Evolutionary conservation across 2,329 filamentous ascomycete genomes (phyloP).

Genomic region (Didymosphaeria variabile): DNA sequence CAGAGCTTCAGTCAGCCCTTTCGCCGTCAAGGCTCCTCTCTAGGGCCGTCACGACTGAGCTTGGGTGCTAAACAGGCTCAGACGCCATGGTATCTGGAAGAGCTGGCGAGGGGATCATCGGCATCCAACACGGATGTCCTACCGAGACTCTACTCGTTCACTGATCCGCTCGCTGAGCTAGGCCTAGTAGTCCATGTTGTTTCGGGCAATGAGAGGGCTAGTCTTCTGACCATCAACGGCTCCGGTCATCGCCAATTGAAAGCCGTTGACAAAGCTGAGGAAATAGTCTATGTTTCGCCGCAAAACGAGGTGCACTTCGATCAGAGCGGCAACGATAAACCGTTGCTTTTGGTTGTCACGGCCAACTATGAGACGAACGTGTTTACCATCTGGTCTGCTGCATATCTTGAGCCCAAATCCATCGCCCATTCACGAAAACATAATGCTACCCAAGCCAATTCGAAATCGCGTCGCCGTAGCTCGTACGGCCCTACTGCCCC

Average conservation of each 20-base stretch:
- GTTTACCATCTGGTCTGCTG: conserved; percentile 86
- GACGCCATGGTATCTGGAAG: conserved; percentile 40
- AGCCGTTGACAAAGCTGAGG: conserved; percentile 78
- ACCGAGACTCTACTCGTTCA: conserved; percentile 82
- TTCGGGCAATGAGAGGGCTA: conserved; percentile 37
- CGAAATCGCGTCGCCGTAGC: conserved; percentile 68
- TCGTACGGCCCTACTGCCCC: conserved; percentile 66
- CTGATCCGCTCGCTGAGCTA: conserved; percentile 85
- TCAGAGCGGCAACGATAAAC: conserved; percentile 53
- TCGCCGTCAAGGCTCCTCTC: conserved; percentile 39
- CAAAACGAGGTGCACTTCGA: conserved; percentile 64
- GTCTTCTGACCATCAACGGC: conserved; percentile 40
- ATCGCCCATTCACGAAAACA: conserved; percentile 55
- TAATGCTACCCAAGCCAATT: conserved; percentile 47
- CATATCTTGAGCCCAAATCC: conserved; percentile 75
- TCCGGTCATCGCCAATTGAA: conserved; percentile 53
- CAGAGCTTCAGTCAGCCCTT: conserved; percentile 48
- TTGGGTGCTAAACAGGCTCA: conserved; percentile 34
- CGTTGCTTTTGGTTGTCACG: conserved; percentile 79
- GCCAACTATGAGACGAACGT: conserved; percentile 77
- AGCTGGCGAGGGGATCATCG: conserved; percentile 38
- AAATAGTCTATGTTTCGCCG: conserved; percentile 83
- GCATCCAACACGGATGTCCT: conserved; percentile 59
- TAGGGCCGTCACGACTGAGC: conserved; percentile 33
- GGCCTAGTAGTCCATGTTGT: conserved; percentile 73